These are phyloP conservation scores for Eleusine indica DNA, from an alignment of 176 grass and related monocot species.

Conservation along the genomic window DNA sequence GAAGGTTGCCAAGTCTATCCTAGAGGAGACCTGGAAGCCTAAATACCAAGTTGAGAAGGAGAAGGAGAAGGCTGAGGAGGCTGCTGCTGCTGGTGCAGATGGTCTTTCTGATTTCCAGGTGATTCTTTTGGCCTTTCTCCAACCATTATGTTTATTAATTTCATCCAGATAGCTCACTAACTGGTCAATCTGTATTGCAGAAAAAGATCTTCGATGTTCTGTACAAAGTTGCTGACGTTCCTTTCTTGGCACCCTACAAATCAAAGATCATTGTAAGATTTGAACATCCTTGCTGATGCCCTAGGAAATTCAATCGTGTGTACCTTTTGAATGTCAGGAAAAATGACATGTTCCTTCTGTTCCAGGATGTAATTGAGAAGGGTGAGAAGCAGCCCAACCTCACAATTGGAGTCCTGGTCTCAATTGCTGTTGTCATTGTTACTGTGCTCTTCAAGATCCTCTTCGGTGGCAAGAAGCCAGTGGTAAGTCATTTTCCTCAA, in stretches of 20 bases:
- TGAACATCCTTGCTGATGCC: background rate
- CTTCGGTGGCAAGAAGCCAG: slow-evolving; percentile 74
- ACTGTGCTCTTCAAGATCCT: slow-evolving; percentile 66
- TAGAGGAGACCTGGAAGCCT: slow-evolving; percentile 84
- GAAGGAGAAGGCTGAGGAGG: slow-evolving; percentile 82
- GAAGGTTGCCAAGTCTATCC: slow-evolving; percentile 72
- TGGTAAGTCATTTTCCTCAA: slow-evolving; percentile 44
- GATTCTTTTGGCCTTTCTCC: slow-evolving; percentile 8
- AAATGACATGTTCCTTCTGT: slow-evolving; percentile 18
- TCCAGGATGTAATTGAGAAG: slow-evolving; percentile 88
- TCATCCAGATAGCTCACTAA: slow-evolving; percentile 17
- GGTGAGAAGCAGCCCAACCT: slow-evolving; percentile 94
- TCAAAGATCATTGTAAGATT: slow-evolving; percentile 82
- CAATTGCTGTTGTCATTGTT: slow-evolving; percentile 53
- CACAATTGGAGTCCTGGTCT: slow-evolving; percentile 72
- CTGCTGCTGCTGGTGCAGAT: slow-evolving; percentile 42
- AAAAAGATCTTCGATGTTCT: slow-evolving; percentile 85
- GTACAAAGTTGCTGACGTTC: slow-evolving; percentile 79
- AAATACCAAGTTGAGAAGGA: slow-evolving; percentile 96
- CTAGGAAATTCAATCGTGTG: background rate
- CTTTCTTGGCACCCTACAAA: slow-evolving; percentile 86
- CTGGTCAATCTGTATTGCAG: slow-evolving; percentile 49
- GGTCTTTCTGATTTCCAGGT: slow-evolving; percentile 83
- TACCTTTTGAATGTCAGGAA: background rate
- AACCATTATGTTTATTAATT: background rate